Conservation (phyloP, 1,284 basidiomycete species). For the Porphyrellus sp. region DNA sequence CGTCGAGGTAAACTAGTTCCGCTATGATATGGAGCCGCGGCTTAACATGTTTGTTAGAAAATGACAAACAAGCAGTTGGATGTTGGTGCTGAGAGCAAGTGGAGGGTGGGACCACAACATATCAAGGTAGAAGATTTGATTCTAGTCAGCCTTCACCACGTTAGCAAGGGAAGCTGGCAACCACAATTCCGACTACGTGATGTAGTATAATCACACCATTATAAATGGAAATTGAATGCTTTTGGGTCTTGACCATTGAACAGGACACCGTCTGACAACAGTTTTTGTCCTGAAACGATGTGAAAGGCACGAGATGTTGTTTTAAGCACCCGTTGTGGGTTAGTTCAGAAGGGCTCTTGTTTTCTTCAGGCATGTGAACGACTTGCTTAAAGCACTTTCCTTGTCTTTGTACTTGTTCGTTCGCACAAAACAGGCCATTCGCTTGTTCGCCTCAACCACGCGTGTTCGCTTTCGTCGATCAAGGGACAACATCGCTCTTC, state of each 20-base stretch:
- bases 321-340: slow-evolving; percentile 6
- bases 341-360: neutral
- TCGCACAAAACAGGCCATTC: slow-evolving; percentile 4
- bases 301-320: neutral
- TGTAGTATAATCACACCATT: neutral
- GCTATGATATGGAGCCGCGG: neutral
- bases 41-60: slow-evolving; percentile 28
- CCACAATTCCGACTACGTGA: slow-evolving; percentile 54
- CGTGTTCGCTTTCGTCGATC: neutral
- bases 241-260: too few species aligned
- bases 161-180: slow-evolving; percentile 74
- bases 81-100: slow-evolving; percentile 42
- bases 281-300: too few species aligned
- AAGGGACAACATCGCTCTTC: slow-evolving; percentile 15
- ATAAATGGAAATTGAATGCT: neutral
- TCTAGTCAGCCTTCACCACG: slow-evolving; percentile 70
- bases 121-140: slow-evolving; percentile 62
- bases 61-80: slow-evolving; percentile 23
- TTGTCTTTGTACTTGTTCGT: neutral
- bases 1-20: slow-evolving; percentile 40
- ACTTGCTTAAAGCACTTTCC: neutral
- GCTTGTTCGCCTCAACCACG: slow-evolving; percentile 11
- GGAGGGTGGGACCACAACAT: slow-evolving; percentile 51
- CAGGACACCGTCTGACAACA: too few species aligned
- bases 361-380: neutral